Base-by-base conservation (phyloP, 148 eudicot genomes). In the Linanthus parryae region DNA sequence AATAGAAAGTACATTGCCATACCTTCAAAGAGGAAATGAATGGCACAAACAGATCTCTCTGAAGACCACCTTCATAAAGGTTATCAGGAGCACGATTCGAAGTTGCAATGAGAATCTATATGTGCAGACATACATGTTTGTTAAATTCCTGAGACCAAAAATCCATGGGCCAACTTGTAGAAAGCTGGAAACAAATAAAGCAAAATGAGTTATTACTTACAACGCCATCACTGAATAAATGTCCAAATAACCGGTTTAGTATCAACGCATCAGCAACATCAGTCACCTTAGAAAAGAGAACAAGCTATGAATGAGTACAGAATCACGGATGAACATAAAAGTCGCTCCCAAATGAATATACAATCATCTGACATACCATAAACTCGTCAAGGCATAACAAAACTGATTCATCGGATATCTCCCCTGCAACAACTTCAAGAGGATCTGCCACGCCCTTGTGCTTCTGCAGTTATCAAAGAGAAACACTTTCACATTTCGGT, bases 231-330 rank as follows among this genome's bases (percentile, higher is more conserved):
- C 64, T 72, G 57, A 85, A 90, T 41, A 90, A 62, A 51, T 90
- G 97, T 28, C 69, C 57, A 73, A 85, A 90, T 21, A 85, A 58
- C 23, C 97, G 97, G 69, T 85, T 85, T 37, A 90, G 72, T 46
- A 85, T 90, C 51, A 85, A 56, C 2, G 97, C 97, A 68, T 85
- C 97, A 66, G 95, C 97, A 52, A 90, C 95, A 72, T 90, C 97
- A 58, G 74, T 82, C 30, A 90, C 97, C 97, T 89, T 20, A 0
- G 29, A 7, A 14, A 25, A 33, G 42, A 13, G 5, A 50, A 40
- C 35, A 54, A 54, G 49, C 7, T n/a, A n/a, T n/a, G n/a, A n/a
- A n/a, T n/a, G n/a, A n/a, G n/a, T 24, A 13, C 13, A 22, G 28
- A 25, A 34, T 44, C 27, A 52, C 29, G 24, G 10, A 26, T 4